Conservation (phyloP, 768 basidiomycete genomes). For the Amanita inopinata region DNA sequence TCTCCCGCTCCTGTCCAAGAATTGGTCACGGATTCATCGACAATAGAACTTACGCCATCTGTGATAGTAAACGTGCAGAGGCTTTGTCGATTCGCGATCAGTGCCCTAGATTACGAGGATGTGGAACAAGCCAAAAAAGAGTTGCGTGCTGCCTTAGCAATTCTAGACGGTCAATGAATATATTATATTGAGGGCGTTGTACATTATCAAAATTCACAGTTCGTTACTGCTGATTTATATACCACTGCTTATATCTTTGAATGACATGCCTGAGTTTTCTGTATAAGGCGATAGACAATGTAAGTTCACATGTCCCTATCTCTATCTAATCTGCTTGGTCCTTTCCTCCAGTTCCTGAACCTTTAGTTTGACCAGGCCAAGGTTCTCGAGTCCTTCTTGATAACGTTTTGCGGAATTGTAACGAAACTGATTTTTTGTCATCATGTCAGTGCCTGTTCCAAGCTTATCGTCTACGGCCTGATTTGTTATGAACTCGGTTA, state of each 20-base stretch:
- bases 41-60: conserved; percentile 48
- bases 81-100: conserved; percentile 88
- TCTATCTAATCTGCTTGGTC: too few relatives aligned
- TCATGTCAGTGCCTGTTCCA: too few relatives aligned
- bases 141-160: conserved; percentile 61
- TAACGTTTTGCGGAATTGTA: not conserved
- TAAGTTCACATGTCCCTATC: too few relatives aligned
- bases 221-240: too few relatives aligned
- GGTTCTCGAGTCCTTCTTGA: not conserved
- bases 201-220: not conserved
- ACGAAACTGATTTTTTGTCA: too few relatives aligned
- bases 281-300: too few relatives aligned
- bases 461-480: too few relatives aligned
- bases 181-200: conserved; percentile 15
- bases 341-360: conserved; percentile 31
- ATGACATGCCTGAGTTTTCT: too few relatives aligned
- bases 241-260: too few relatives aligned
- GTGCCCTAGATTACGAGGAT: conserved; percentile 95
- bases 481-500: too few relatives aligned
- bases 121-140: conserved; percentile 78
- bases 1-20: too few relatives aligned
- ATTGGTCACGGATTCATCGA: too few relatives aligned
- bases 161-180: conserved; percentile 56
- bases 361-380: conserved; percentile 23
- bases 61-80: conserved; percentile 76